A percentile compares a stretch with the other conserved stretches of the same genome.
Evolutionary conservation across 768 basidiomycete genomes (phyloP).

Genomic region (Kockovaella imperatae): DNA sequence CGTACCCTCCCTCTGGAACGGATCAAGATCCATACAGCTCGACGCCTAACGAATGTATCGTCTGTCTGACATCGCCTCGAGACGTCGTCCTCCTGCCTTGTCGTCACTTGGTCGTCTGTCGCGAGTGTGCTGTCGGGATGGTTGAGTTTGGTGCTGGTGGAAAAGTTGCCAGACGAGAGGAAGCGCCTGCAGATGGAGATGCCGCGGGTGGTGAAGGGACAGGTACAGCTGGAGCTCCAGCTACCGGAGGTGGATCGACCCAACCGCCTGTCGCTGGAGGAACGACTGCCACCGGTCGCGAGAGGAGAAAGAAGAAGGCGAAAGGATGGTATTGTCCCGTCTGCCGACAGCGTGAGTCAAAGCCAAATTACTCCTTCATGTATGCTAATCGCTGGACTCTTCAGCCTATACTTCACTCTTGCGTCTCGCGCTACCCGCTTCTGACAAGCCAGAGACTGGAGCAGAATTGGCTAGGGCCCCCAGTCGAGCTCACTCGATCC

Average conservation of each 20-base stretch:
- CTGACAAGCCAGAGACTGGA: slow-evolving; percentile 16
- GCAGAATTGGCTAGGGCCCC: slow-evolving; percentile 14
- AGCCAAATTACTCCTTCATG: neutral
- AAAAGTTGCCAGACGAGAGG: slow-evolving; percentile 52
- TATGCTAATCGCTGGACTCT: neutral
- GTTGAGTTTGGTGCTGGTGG: slow-evolving; percentile 94
- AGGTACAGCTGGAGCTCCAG: slow-evolving; percentile 30
- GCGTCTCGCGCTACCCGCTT: slow-evolving; percentile 56
- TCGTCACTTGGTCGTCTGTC: slow-evolving; percentile 87
- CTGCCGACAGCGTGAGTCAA: slow-evolving; percentile 82
- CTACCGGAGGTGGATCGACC: slow-evolving; percentile 17
- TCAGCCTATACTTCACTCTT: slow-evolving; percentile 81
- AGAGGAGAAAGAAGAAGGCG: slow-evolving; percentile 75
- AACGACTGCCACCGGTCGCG: slow-evolving; percentile 46
- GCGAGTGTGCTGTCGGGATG: slow-evolving; percentile 94
- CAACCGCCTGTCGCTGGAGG: slow-evolving; percentile 36
- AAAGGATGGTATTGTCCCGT: slow-evolving; percentile 98
- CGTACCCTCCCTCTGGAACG: slow-evolving; percentile 38
- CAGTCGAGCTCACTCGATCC: slow-evolving; percentile 29
- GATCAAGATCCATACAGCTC: slow-evolving; percentile 58
- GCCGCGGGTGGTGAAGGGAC: slow-evolving; percentile 36
- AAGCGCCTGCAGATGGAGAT: slow-evolving; percentile 49
- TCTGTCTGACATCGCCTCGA: slow-evolving; percentile 78
- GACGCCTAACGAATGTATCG: slow-evolving; percentile 63
- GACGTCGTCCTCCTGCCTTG: slow-evolving; percentile 91